These are phyloP conservation scores for Lasiosphaeria ovina DNA, from an alignment of 495 filamentous ascomycete genomes.

Conservation along the genomic window DNA sequence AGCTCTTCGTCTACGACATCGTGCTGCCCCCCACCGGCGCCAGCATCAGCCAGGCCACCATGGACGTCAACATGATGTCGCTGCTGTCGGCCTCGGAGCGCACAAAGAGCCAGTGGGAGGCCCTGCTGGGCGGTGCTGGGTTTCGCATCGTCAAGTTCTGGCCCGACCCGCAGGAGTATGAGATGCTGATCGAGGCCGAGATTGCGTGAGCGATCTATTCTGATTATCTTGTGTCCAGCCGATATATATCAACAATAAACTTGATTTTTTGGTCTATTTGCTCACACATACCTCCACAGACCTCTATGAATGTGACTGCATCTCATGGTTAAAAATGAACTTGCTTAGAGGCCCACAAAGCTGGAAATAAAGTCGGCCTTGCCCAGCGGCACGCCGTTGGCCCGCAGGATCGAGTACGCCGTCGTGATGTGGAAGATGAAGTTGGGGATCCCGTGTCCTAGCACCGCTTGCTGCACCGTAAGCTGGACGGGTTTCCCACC, in stretches of 20 bases:
- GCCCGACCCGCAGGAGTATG: constrained; percentile 31
- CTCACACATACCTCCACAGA: too few relatives aligned
- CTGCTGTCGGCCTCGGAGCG: constrained; percentile 31
- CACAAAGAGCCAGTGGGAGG: constrained; percentile 32
- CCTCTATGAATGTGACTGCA: too few relatives aligned
- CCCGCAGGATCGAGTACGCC: constrained; percentile 55
- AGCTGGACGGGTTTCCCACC: constrained; percentile 34
- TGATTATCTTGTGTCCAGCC: too few relatives aligned
- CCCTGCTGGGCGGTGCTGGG: constrained; percentile 35
- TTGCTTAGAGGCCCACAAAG: not conserved
- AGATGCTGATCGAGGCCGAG: constrained; percentile 48
- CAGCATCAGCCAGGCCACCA: constrained; percentile 41
- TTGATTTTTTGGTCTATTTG: too few relatives aligned
- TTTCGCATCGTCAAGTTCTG: constrained; percentile 44
- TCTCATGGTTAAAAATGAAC: too few relatives aligned
- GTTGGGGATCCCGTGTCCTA: constrained; percentile 49
- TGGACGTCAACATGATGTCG: constrained; percentile 37
- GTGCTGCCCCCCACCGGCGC: constrained; percentile 46
- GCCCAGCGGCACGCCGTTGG: constrained; percentile 55
- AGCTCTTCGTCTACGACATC: constrained; percentile 54
- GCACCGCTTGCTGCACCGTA: constrained; percentile 11
- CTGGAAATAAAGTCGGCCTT: constrained; percentile 46
- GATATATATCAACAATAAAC: too few relatives aligned
- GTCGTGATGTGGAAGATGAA: constrained; percentile 59
- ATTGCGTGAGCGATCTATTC: constrained; percentile 4